Evolutionary conservation across 2,329 filamentous ascomycete genomes (phyloP), one percentile per base, ranked within the genome.

Genomic region (Triangularia verruculosa): DNA sequence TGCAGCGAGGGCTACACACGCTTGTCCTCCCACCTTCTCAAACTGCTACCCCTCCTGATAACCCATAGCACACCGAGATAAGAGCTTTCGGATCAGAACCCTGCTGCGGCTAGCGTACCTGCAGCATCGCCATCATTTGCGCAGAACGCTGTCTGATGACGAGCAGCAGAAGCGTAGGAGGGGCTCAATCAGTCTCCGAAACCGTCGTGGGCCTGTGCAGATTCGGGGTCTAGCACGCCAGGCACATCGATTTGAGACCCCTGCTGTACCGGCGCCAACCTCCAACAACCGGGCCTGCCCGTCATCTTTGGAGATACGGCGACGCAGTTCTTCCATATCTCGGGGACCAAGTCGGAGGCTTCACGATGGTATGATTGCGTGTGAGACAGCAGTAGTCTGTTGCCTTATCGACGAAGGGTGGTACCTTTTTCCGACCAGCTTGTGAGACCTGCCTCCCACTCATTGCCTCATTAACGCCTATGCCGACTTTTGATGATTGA

Each of bases 51-150:
- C 51, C 51, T 54, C 51, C 22, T 54, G 51, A 54, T 54, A 54
- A 27, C 39, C 39, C 39, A 54, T 54, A 54, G 22, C 22, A 25
- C 51, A 25, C 51, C 22, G 22, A 54, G 51, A 54, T 54, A 54
- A 54, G 51, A 54, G 15, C 51, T 54, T 54, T 54, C 51, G 51
- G 51, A 54, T 54, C 51, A 54, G 51, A 12, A 27, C 51, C 51
- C 51, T 54, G 51, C 51, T 54, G 51, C 51, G 51, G 51, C 51
- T 54, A 54, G 51, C 51, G 51, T 54, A 54, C 51, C 51, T 54
- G 51, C 51, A 54, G 51, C 51, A 54, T 27, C 51, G 51, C 51
- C 22, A 22, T 25, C 39, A 47, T 47, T 47, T 17, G n/a, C 39
- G 17, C 39, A 47, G 15, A 39, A n/a, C 34, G 17, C 34, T 39